Base-by-base conservation (phyloP, 192 early-diverging fungal genomes). In the Linnemannia hyalina region DNA sequence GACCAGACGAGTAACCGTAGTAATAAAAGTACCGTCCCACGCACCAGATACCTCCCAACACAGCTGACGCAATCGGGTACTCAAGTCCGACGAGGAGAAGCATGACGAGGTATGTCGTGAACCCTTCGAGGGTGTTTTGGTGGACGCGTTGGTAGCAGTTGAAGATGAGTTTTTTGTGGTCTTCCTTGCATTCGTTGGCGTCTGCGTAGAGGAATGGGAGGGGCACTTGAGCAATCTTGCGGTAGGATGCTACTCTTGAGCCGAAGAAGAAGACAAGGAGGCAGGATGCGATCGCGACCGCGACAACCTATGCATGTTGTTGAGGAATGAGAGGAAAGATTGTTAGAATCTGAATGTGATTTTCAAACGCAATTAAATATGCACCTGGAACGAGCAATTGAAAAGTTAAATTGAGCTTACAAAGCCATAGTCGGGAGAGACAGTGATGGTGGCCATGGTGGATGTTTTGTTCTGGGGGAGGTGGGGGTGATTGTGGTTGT, bases 151-250 rank as follows among this genome's bases (percentile, higher is more conserved):
- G 92, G 78, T 88, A 82, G 80, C 95, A 96, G 90, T 96, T 96
- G 88, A 95, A 95, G n/a, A 93, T 41, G 78, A 91, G 78, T 81
- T 95, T 95, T 65, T 91, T 90, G 32, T 81, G 81, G 75, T 94
- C 91, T 68, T 92, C 87, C 63, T 94, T 91, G 72, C 90, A 91
- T 49, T 93, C 95, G 7, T 70, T 63, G 35, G 81, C 85, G 8
- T 89, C 89, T 42, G 91, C 94, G 73, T 95, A 94, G 23, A 89
- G 89, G 91, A 91, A 91, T 23, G 95, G 95, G 82, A 94, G 93
- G 18, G 93, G 93, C 26, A 95, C 93, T 2, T 85, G 69, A 42
- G 95, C 94, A 55, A 83, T 88, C 36, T 89, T 93, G 44, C 95
- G 91, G 52, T 88, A 86, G 4, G 8, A 20, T 40, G 90, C 88